Evolutionary conservation across 345 rosid genomes (phyloP), one percentile per base, ranked within the genome.

Genomic region (Durio zibethinus): DNA sequence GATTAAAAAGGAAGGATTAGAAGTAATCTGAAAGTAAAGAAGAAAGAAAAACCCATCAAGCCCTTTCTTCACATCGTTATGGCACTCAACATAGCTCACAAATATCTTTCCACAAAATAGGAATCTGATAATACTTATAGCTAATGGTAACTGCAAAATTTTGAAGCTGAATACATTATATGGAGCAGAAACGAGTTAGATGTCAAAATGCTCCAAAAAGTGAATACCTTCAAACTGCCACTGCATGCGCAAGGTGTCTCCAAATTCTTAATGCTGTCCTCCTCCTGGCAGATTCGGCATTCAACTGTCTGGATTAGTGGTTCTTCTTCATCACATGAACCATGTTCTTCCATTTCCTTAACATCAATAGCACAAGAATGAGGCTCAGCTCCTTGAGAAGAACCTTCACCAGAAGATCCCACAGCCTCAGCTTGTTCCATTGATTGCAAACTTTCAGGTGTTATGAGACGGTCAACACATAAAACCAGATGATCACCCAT

Each of bases 231-330:
- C 87, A 95, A 87, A 83, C 99, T 95, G 50, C 99, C 99, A 73
- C 88, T 89, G 81, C 99, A 95, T 52, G 90, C 90, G 87, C 99
- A 95, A 56, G 99, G 99, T 72, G 88, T 78, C 82, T 95, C 99
- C 78, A 95, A 80, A 82, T 90, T 92, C 81, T 82, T 86, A 69
- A 86, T 61, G 47, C 78, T 81, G 72, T 93, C 99, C 83, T 95
- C 99, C 88, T 95, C 99, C 87, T 95, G 99, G 81, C 99, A 95
- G 72, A 95, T 95, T 73, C 99, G 97, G 63, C 99, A 95, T 79
- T 95, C 99, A 33, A 86, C 93, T 10, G 61, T 85, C 77, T 88
- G 93, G 70, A 95, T 86, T 78, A 95, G 87, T 52, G 97, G 99
- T 63, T 91, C 91, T 56, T 86, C 86, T 48, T 79, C 89, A 21